These are phyloP conservation scores for Middelhovenomyces tepae DNA, from an alignment of 805 yeast species.

Conservation along the genomic window DNA sequence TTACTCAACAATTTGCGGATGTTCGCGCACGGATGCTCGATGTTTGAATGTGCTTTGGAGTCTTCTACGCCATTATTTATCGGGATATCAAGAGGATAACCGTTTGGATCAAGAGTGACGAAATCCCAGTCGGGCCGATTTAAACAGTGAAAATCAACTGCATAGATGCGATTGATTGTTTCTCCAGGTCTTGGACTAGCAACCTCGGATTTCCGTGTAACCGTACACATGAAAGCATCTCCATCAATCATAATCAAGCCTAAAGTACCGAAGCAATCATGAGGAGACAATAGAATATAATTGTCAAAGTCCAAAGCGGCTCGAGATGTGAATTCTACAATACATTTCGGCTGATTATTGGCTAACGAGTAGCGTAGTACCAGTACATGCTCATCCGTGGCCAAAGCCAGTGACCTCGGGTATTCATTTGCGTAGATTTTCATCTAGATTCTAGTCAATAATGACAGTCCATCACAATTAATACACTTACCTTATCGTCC, in stretches of 20 bases:
- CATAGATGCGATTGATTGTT: slow-evolving; percentile 65
- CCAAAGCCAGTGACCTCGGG: slow-evolving; percentile 64
- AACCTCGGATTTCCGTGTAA: slow-evolving; percentile 66
- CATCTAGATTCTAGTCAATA: slow-evolving; percentile 40
- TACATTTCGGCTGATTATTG: slow-evolving; percentile 19
- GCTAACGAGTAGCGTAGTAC: slow-evolving; percentile 33
- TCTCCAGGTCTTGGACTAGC: slow-evolving; percentile 79
- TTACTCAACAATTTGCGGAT: slow-evolving; percentile 67
- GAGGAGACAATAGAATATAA: slow-evolving; percentile 31
- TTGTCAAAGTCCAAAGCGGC: slow-evolving; percentile 30
- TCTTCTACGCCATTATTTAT: slow-evolving; percentile 24
- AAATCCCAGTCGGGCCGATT: slow-evolving; percentile 73
- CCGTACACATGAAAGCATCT: slow-evolving; percentile 66
- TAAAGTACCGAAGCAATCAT: slow-evolving; percentile 45
- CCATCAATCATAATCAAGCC: slow-evolving; percentile 68
- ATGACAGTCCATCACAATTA: too few relatives aligned
- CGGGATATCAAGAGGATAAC: slow-evolving; percentile 46
- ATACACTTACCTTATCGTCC: too few relatives aligned
- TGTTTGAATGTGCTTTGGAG: slow-evolving; percentile 6
- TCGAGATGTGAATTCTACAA: slow-evolving; percentile 39
- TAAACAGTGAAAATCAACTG: slow-evolving; percentile 82
- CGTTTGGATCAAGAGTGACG: slow-evolving; percentile 56
- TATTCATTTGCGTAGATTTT: slow-evolving; percentile 49
- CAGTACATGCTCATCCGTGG: slow-evolving; percentile 50
- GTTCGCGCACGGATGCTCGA: slow-evolving; percentile 76